Conservation (phyloP, 2,329 filamentous ascomycete species). For the Colletotrichum nymphaeae region DNA sequence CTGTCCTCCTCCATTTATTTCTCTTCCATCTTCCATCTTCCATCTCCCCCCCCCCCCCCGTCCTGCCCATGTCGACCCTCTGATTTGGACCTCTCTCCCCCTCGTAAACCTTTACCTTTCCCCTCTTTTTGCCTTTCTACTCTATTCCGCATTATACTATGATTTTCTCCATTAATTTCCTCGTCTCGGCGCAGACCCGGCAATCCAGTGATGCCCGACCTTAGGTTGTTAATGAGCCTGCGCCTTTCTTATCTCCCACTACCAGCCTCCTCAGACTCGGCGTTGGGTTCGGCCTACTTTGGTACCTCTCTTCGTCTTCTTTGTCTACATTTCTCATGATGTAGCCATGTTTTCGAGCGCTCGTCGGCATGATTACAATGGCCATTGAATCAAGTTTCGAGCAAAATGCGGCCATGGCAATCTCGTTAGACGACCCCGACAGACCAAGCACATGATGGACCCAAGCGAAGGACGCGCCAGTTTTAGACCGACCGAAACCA, state of each 20-base stretch:
- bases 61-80: too few species aligned
- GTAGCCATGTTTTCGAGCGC: background rate
- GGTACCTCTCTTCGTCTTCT: background rate
- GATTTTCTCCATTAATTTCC: background rate
- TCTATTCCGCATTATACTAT: background rate
- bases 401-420: background rate
- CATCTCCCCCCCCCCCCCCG: too few species aligned
- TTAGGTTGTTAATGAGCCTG: background rate
- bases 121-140: background rate
- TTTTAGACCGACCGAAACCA: background rate
- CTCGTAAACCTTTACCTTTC: too few species aligned
- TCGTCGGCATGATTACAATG: background rate
- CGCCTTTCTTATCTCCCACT: background rate
- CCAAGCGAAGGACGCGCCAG: background rate
- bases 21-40: background rate
- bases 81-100: too few species aligned
- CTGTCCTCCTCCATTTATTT: background rate
- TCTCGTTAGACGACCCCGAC: background rate
- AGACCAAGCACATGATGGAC: conserved; percentile 8
- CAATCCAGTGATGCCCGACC: background rate
- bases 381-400: background rate
- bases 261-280: background rate
- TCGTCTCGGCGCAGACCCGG: background rate
- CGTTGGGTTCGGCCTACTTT: background rate
- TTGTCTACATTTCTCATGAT: background rate